Evolutionary conservation across 305 asterid genomes (phyloP), one percentile per base, ranked within the genome.

Genomic region (Rubia peregrina): DNA sequence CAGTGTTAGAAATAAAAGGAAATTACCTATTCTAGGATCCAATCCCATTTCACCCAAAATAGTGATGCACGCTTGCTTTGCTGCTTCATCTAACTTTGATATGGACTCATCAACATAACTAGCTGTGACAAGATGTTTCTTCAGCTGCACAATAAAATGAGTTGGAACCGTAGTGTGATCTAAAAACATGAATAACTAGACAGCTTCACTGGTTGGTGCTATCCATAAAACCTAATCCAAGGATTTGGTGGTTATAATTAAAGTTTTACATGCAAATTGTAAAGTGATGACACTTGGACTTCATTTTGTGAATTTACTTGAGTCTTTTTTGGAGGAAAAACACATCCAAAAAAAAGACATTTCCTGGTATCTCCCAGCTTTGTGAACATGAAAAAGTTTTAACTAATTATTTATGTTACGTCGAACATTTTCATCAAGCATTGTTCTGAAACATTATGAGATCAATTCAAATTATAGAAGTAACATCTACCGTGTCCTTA

Each of bases 41-140:
- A 94, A 84, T 55, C 99, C 98, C 99, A 94, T 94, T 85, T 94
- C 99, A 70, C 98, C 90, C 60, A 94, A 89, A 88, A 94, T 85
- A 33, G 95, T 84, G 69, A 94, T 71, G 72, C 90, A 90, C 42
- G 89, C 81, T 72, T 55, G 63, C 81, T 91, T 94, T 46, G 99
- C 96, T 68, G 68, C 76, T 83, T 87, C 89, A 64, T 91, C 92
- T 72, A 94, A 84, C 86, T 85, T 88, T 70, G 86, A 83, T 88
- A 89, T 88, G 77, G 90, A 85, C 72, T 89, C 96, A 68, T 94
- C 96, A 60, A 94, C 95, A 69, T 94, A 94, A 78, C 99, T 94
- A 79, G 98, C 93, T 33, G 99, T 94, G 75, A 91, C 94, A 0
- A 94, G 97, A 83, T 91, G 90, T 73, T 85, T 94, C 83, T 70